Percentiles rank a stretch among this genome's conserved stretches.
Conservation (phyloP, 345 rosid species). For the Moricandia moricandioides region DNA sequence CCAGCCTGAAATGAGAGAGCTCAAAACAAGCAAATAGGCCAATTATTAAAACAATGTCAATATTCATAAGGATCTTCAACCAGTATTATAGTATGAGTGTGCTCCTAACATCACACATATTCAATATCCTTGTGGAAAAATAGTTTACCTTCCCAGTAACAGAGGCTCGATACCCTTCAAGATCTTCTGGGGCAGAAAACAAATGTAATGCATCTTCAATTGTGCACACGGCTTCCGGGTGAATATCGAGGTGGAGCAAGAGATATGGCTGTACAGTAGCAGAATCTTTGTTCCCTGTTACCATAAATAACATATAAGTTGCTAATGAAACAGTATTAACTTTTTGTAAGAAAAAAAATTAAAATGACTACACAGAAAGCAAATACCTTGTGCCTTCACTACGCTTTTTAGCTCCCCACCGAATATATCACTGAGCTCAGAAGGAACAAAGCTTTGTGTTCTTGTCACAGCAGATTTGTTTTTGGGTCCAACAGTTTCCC, state of each 20-base stretch:
- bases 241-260: slow-evolving; percentile 84
- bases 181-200: slow-evolving; percentile 73
- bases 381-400: slow-evolving; percentile 74
- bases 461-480: slow-evolving; percentile 88
- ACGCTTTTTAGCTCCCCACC: slow-evolving; percentile 78
- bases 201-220: slow-evolving; percentile 86
- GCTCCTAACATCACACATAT: neutral
- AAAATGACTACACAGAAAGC: neutral
- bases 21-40: neutral
- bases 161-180: slow-evolving; percentile 86
- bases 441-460: slow-evolving; percentile 71
- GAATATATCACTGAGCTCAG: slow-evolving; percentile 78
- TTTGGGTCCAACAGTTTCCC: slow-evolving; percentile 97
- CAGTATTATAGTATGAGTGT: neutral
- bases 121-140: no score
- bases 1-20: slow-evolving; percentile 51
- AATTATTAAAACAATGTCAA: neutral
- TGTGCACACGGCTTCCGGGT: slow-evolving; percentile 61
- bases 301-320: slow-evolving; percentile 8
- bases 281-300: slow-evolving; percentile 72
- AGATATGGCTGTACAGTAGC: slow-evolving; percentile 87
- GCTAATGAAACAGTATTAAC: neutral
- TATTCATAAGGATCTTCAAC: neutral
- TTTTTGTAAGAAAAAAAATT: neutral
- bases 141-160: slow-evolving; percentile 72